Conservation (phyloP, 1,284 basidiomycete genomes). For the Amylostereum areolatum region DNA sequence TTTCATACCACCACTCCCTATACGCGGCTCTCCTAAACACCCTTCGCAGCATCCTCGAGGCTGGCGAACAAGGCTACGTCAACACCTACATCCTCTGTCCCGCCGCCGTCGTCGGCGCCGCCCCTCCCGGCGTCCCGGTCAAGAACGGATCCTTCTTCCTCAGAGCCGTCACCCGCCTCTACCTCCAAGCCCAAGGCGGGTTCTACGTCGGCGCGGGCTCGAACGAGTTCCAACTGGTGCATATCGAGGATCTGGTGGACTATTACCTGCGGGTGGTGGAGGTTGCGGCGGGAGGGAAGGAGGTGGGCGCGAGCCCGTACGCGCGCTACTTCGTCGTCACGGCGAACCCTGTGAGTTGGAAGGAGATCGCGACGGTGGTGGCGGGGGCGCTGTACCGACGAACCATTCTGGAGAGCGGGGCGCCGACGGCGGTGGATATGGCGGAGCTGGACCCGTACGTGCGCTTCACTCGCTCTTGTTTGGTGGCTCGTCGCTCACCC, state of each 20-base stretch:
- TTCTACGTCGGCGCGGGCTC: constrained; percentile 16
- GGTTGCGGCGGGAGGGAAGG: constrained; percentile 5
- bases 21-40: no score
- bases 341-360: no score
- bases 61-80: constrained; percentile 13
- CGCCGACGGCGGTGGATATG: no score
- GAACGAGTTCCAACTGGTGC: no score
- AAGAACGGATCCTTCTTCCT: constrained; percentile 5
- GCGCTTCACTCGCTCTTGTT: no score
- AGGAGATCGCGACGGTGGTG: no score
- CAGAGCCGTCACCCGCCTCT: background rate
- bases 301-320: background rate
- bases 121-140: constrained; percentile 11
- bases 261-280: constrained; percentile 13
- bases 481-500: no score
- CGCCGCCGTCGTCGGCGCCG: constrained; percentile 13
- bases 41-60: constrained; percentile 14
- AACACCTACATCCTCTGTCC: constrained; percentile 5
- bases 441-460: no score
- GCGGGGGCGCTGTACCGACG: no score
- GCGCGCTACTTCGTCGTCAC: constrained; percentile 5
- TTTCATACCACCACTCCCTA: no score
- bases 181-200: background rate
- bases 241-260: constrained; percentile 15
- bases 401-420: no score